Base-by-base conservation (phyloP, 2,329 filamentous ascomycete genomes). In the Geoglossum cookeanum region DNA sequence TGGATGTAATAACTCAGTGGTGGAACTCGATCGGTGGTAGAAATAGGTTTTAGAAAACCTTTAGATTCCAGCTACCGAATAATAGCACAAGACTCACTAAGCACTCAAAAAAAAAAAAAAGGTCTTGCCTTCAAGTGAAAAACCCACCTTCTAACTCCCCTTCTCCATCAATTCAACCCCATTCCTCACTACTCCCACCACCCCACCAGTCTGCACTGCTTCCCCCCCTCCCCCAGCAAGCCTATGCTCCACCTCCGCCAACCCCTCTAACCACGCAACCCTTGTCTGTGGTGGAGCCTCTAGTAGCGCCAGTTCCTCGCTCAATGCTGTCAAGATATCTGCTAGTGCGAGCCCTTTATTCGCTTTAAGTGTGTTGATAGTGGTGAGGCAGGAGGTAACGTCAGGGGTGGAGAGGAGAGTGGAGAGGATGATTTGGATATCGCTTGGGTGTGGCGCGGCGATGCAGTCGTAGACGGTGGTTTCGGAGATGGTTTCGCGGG, bases 401-500 rank as follows among this genome's bases (percentile, higher is more conserved):
- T 98, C 91, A 57, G 81, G 79, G 1, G 87, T 96, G 57, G 79
- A 82, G 32, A 97, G 78, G 35, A 98, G 76, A 0, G 88, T 94
- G 62, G 84, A 78, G 62, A 90, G 76, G 57, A 98, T 97, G 63
- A 85, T 81, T 62, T 80, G 78, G 65, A 97, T 88, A 64, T 95
- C 91, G 29, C 84, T 81, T 0, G 92, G 92, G 63, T 94, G 90
- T 3, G 92, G 92, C 1, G 91, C 91, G 7, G 92, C 92, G 66
- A 98, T 94, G 70, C 92, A 98, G 70, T 89, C 90, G 75, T 96
- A 98, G 66, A 98, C 97, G 6, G 82, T 84, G 22, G 87, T 88
- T 67, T 95, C 85, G 39, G 86, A 95, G 62, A 96, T 95, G 63
- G 87, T 79, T 59, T 97, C 91, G 45, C 88, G 78, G 57, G 84